Conservation (phyloP, 2,329 filamentous ascomycete species). For the Madurella fahalii region DNA sequence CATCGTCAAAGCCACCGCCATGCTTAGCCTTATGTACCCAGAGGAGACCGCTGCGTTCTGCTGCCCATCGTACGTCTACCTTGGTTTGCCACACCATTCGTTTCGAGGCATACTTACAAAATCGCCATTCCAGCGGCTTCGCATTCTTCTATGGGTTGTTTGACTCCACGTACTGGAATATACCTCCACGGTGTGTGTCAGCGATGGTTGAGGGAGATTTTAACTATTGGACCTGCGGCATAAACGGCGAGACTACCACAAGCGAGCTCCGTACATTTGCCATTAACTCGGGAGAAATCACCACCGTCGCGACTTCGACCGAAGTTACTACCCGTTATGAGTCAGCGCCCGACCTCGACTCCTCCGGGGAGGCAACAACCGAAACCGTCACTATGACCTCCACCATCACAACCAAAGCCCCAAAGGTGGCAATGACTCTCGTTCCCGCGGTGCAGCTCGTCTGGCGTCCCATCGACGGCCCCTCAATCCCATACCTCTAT, state of each 20-base stretch:
- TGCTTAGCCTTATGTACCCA: too few species aligned
- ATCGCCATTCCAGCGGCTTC: not conserved
- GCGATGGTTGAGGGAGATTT: not conserved
- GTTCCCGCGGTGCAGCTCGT: not conserved
- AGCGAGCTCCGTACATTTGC: not conserved
- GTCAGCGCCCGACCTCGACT: not conserved
- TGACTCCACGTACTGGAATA: too few species aligned
- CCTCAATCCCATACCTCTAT: not conserved
- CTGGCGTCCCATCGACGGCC: not conserved
- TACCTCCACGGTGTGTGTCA: not conserved
- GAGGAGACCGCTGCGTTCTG: too few species aligned
- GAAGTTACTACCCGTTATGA: not conserved
- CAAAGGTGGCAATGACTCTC: not conserved
- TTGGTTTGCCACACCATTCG: too few species aligned
- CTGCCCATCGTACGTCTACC: too few species aligned
- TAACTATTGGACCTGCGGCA: not conserved
- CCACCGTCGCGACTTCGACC: not conserved
- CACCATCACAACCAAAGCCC: not conserved
- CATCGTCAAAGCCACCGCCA: too few species aligned
- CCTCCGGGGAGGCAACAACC: not conserved
- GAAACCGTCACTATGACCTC: too few species aligned
- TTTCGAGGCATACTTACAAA: not conserved
- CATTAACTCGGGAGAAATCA: not conserved
- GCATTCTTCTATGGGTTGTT: not conserved
- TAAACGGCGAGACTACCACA: not conserved